These are phyloP conservation scores for Penicillium cinerascens DNA, from an alignment of 495 filamentous ascomycete species.

Conservation along the genomic window DNA sequence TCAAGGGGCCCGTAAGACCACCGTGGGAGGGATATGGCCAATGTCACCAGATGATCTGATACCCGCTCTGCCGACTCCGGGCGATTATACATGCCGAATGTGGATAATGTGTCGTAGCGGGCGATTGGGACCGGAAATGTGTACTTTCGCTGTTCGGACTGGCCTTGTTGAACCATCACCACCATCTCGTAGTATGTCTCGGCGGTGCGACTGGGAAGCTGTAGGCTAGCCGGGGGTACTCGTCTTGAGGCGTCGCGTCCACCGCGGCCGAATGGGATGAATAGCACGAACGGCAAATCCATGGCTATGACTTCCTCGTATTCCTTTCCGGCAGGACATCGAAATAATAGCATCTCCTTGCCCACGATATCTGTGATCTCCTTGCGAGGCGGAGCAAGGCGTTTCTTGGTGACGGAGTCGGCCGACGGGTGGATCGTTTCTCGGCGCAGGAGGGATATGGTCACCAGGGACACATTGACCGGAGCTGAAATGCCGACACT, in stretches of 20 bases:
- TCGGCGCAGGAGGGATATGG: slow-evolving; percentile 85
- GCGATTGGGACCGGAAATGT: slow-evolving; percentile 85
- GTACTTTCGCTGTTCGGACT: slow-evolving; percentile 81
- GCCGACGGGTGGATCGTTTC: slow-evolving; percentile 97
- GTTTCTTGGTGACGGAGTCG: slow-evolving; percentile 88
- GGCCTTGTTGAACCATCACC: slow-evolving; percentile 90
- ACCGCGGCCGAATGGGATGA: slow-evolving; percentile 90
- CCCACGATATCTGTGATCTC: slow-evolving; percentile 91
- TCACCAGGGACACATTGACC: slow-evolving; percentile 87
- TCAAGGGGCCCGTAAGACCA: slow-evolving; percentile 97
- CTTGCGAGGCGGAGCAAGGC: slow-evolving; percentile 85
- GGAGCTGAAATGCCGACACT: slow-evolving; percentile 77
- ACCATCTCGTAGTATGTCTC: slow-evolving; percentile 97
- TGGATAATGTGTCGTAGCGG: slow-evolving; percentile 93
- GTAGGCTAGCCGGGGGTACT: slow-evolving; percentile 88
- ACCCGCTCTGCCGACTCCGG: slow-evolving; percentile 82
- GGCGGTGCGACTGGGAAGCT: slow-evolving; percentile 84
- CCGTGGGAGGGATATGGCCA: slow-evolving; percentile 84
- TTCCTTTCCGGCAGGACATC: slow-evolving; percentile 77
- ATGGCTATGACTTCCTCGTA: slow-evolving; percentile 89
- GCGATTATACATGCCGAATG: slow-evolving; percentile 99
- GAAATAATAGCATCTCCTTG: slow-evolving; percentile 89
- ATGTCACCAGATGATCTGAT: slow-evolving; percentile 84
- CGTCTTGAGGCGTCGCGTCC: slow-evolving; percentile 82
- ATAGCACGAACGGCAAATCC: slow-evolving; percentile 95